Conservation (phyloP, 768 basidiomycete species). For the Tulasnella sp. region DNA sequence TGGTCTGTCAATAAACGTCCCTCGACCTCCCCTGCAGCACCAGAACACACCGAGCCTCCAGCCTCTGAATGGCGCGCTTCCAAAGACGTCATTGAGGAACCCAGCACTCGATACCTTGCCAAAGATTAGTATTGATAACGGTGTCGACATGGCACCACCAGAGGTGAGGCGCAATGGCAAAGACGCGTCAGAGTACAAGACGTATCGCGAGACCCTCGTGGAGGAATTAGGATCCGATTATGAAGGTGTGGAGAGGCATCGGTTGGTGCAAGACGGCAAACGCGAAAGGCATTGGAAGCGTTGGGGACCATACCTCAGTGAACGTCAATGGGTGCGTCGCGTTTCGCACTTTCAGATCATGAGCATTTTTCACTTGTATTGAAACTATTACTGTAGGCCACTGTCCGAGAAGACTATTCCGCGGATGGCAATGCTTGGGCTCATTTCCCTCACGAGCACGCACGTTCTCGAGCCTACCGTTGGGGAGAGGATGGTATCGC, state of each 20-base stretch:
- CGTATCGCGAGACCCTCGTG: constrained; percentile 57
- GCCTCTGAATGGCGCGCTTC: constrained; percentile 30
- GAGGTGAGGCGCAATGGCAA: neutral
- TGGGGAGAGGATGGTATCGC: constrained; percentile 99
- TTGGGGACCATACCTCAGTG: constrained; percentile 96
- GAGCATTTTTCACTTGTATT: neutral
- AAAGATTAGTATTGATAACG: too few relatives aligned
- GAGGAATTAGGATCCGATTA: constrained; percentile 60
- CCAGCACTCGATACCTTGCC: too few relatives aligned
- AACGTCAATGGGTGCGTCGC: constrained; percentile 85
- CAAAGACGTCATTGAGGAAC: constrained; percentile 28
- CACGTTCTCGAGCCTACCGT: constrained; percentile 86
- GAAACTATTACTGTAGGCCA: constrained; percentile 49
- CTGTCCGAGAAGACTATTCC: constrained; percentile 97
- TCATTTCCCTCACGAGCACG: constrained; percentile 90
- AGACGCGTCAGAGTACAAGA: constrained; percentile 1
- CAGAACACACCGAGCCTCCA: constrained; percentile 35
- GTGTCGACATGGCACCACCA: too few relatives aligned
- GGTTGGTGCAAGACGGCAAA: constrained; percentile 72
- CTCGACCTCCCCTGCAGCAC: constrained; percentile 35
- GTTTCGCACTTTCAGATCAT: neutral
- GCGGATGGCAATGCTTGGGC: constrained; percentile 92
- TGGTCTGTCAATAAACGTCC: constrained; percentile 59
- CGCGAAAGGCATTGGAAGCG: constrained; percentile 91
- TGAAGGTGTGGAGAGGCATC: constrained; percentile 69